Base-by-base conservation (phyloP, 805 yeast genomes). In the Barnettozyma siamensis region DNA sequence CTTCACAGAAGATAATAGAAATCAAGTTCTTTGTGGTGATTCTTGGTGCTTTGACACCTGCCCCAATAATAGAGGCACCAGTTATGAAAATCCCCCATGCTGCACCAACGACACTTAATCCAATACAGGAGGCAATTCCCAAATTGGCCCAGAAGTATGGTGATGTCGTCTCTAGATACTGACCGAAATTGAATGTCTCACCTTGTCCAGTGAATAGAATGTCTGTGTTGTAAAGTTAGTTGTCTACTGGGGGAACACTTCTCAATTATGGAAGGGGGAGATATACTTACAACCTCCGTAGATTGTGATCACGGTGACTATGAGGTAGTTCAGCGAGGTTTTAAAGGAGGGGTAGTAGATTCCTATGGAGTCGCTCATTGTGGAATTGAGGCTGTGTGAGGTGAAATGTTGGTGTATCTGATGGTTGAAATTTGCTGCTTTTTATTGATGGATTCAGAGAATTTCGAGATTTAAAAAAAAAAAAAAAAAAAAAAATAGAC, bases 1-100 rank as follows among this genome's bases (percentile, higher is more conserved):
- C 99, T 69, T 93, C 99, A 74, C 99, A 93, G 73, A 93, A 93
- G 68, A 93, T 94, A 63, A 93, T 93, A 32, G 95, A 85, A 50
- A 93, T 94, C 62, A 93, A 76, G 64, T 93, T 93, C 72, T 93
- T 93, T 41, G 99, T 93, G 33, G 98, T 89, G 60, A 93, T 94
- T 62, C 98, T 75, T 39, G 99, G 99, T 12, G 96, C 93, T 64
- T 86, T 86, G 45, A 93, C 97, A 70, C 99, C 99, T 3, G 99
- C 99, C 54, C 99, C 99, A 47, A 93, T 67, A 53, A 93, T 86
- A 23, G 96, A 80, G 1, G 96, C 73, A 31, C 99, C 99, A 2
- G 98, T 91, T 47, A 93, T 76, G 63, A 91, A 93, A 52, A 93
- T 93, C 49, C 99, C 99, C 99, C 99, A 93, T 5, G 98, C 98